Evolutionary conservation across 2,329 filamentous ascomycete genomes (phyloP).

Genomic region (Curvularia lunata): DNA sequence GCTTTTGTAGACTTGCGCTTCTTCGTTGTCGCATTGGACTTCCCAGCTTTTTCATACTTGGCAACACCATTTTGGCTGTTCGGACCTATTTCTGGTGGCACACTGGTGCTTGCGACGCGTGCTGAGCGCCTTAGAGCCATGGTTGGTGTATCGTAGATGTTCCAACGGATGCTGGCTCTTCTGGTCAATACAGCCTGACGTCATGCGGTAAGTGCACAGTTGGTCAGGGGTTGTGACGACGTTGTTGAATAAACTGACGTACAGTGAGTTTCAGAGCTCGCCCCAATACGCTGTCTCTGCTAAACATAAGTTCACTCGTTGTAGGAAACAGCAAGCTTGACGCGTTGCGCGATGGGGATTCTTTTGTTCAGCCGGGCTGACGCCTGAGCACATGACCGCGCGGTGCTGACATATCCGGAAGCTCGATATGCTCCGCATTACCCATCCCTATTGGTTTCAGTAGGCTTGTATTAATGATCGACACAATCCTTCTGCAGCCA

Average conservation of each 20-base stretch:
- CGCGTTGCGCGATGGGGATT: conserved; percentile 21
- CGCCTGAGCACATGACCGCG: conserved; percentile 38
- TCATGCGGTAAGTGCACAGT: conserved; percentile 34
- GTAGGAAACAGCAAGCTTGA: conserved; percentile 17
- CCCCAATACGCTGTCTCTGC: neutral
- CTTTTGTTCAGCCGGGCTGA: conserved; percentile 19
- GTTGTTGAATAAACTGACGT: neutral
- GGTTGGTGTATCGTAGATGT: conserved; percentile 13
- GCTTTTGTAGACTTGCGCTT: conserved; percentile 32
- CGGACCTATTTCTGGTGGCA: conserved; percentile 25
- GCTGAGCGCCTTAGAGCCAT: conserved; percentile 63
- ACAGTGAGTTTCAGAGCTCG: conserved; percentile 8
- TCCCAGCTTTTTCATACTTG: conserved; percentile 20
- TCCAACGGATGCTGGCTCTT: neutral
- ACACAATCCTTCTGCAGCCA: neutral
- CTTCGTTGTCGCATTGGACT: conserved; percentile 23
- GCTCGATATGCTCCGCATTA: conserved; percentile 10
- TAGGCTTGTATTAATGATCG: neutral
- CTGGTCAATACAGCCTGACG: conserved; percentile 26
- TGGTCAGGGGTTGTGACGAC: conserved; percentile 53
- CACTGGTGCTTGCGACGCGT: conserved; percentile 50
- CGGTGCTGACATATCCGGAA: conserved; percentile 32
- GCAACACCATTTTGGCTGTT: conserved; percentile 16
- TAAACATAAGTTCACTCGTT: conserved; percentile 14
- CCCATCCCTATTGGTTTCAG: neutral